phyloP scores from a whole-genome alignment of 805 yeast genomes.

The Candida ulmi region DNA sequence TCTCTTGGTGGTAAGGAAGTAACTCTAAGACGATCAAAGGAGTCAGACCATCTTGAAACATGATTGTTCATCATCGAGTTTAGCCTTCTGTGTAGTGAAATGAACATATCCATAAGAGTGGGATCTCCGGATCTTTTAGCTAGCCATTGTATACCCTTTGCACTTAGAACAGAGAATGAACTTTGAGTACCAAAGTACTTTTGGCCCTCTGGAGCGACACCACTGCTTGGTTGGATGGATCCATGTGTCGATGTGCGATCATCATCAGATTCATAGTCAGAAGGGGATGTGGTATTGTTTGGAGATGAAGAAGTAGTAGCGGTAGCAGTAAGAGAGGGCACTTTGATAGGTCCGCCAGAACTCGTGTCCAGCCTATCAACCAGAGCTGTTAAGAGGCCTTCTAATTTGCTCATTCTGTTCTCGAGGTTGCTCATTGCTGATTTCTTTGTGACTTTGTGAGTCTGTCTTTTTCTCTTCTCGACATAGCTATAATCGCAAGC shows the following conservation, averaged over 20 bases:
- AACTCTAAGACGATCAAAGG: constrained; percentile 23
- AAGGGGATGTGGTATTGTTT: neutral
- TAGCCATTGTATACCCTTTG: constrained; percentile 37
- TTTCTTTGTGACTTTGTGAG: neutral
- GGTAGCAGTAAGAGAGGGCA: too few species aligned
- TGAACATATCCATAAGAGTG: constrained; percentile 17
- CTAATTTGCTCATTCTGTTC: constrained; percentile 27
- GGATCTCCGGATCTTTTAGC: constrained; percentile 16
- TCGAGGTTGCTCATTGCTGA: constrained; percentile 16
- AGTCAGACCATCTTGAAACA: constrained; percentile 29
- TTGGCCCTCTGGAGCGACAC: constrained; percentile 5
- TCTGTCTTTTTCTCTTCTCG: constrained; percentile 5
- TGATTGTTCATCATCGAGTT: constrained; percentile 15
- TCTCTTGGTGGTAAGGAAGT: constrained; percentile 27
- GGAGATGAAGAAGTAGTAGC: neutral
- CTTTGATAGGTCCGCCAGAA: too few species aligned
- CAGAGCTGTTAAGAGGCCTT: constrained; percentile 25
- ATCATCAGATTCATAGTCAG: neutral
- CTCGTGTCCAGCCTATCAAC: constrained; percentile 4
- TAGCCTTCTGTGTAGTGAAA: constrained; percentile 16
- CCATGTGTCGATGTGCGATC: neutral
- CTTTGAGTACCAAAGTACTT: constrained; percentile 21
- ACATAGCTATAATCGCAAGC: constrained; percentile 11
- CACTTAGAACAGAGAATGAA: constrained; percentile 33
- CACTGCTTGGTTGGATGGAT: neutral